A percentile compares a stretch with the other conserved stretches of the same genome.
These are phyloP conservation scores for Hymenoscyphus fraxineus DNA, from an alignment of 2,329 filamentous ascomycete species.

Conservation along the genomic window DNA sequence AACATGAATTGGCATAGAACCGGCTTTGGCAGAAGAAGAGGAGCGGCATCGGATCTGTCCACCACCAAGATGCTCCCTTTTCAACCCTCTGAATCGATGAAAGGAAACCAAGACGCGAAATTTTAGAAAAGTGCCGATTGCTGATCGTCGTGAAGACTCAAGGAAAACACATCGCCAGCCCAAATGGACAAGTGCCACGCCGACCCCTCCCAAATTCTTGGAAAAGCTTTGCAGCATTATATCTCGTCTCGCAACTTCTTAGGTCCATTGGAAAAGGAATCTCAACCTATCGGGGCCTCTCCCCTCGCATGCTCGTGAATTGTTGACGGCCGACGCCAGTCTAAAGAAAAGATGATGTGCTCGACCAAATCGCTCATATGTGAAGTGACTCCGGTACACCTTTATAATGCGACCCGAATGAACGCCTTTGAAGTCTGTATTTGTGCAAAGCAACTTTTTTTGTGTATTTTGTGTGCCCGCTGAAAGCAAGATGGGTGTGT, in stretches of 20 bases:
- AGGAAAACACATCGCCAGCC: conserved; percentile 25
- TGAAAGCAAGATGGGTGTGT: conserved; percentile 16
- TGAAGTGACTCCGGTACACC: conserved; percentile 35
- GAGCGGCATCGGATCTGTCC: conserved; percentile 22
- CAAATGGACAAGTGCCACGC: conserved; percentile 17
- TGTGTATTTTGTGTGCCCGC: not conserved
- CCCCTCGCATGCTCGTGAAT: conserved; percentile 26
- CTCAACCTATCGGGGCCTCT: conserved; percentile 15
- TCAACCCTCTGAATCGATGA: conserved; percentile 11
- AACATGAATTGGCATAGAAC: conserved; percentile 14
- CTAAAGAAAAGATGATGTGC: conserved; percentile 33
- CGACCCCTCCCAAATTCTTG: conserved; percentile 16
- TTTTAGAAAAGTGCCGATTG: conserved; percentile 18
- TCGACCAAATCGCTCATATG: conserved; percentile 36
- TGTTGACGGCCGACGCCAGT: conserved; percentile 32
- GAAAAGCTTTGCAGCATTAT: conserved; percentile 30
- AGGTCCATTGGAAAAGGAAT: conserved; percentile 12
- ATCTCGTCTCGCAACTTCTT: conserved; percentile 24
- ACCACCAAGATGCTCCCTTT: conserved; percentile 21
- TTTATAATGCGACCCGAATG: conserved; percentile 32
- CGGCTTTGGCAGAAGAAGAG: conserved; percentile 16
- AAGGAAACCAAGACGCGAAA: conserved; percentile 23
- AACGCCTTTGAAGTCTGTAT: conserved; percentile 31
- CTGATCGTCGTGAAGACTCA: conserved; percentile 17
- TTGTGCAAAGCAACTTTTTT: conserved; percentile 29